Evolutionary conservation across 768 basidiomycete species (phyloP).

Genomic region (Dendrothele bispora): DNA sequence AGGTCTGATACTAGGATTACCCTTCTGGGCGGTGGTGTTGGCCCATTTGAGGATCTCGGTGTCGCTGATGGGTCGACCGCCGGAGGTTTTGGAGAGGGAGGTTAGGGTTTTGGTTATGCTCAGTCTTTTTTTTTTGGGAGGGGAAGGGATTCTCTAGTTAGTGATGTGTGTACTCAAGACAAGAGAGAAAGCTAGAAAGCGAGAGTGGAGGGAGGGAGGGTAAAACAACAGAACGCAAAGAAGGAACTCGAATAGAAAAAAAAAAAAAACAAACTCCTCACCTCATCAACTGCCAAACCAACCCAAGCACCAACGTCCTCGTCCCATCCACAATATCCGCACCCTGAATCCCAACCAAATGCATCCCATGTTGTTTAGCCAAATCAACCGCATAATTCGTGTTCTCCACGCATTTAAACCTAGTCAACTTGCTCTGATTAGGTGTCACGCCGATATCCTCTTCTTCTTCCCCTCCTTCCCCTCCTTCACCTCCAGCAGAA

Average conservation of each 20-base stretch:
- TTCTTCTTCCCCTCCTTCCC: conserved; percentile 60
- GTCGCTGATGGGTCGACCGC: conserved; percentile 86
- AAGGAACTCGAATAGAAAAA: background rate
- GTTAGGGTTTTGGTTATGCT: conserved; percentile 91
- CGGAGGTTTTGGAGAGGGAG: conserved; percentile 61
- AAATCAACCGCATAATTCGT: conserved; percentile 96
- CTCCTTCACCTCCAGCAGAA: too few relatives aligned
- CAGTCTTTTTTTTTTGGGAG: too few relatives aligned
- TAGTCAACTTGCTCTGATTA: conserved; percentile 81
- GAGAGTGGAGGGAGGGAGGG: too few relatives aligned
- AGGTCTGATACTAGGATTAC: conserved; percentile 53
- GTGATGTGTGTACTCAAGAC: background rate
- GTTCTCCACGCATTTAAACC: conserved; percentile 98
- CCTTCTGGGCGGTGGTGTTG: conserved; percentile 80
- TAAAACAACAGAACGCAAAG: background rate
- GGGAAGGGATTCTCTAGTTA: too few relatives aligned
- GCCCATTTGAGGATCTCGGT: conserved; percentile 96
- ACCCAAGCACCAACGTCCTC: conserved; percentile 89
- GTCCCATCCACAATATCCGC: conserved; percentile 95
- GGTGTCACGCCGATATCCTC: conserved; percentile 83
- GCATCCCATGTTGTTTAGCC: conserved; percentile 90
- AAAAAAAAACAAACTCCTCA: conserved; percentile 31
- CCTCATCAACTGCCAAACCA: conserved; percentile 99
- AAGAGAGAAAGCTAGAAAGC: too few relatives aligned
- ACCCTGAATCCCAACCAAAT: conserved; percentile 95